A percentile compares a stretch with the other conserved stretches of the same genome.
These are phyloP conservation scores for Cubamyces lactineus DNA, from an alignment of 768 basidiomycete genomes.

Conservation along the genomic window DNA sequence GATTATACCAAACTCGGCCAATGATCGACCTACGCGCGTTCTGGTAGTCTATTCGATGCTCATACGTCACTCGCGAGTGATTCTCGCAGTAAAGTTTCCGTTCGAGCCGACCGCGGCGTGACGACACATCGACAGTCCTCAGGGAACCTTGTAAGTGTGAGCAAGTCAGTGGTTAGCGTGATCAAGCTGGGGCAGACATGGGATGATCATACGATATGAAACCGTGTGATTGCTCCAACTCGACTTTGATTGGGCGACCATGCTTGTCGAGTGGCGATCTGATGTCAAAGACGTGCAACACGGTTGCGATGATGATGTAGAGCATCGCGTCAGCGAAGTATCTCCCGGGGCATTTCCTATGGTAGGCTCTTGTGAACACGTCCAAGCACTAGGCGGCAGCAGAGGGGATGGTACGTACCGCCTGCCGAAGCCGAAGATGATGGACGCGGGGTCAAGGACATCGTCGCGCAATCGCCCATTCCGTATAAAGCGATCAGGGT, in stretches of 20 bases:
- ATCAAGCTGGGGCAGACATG: no score
- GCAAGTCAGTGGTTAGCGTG: no score
- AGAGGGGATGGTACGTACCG: conserved; percentile 9
- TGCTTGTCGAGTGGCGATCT: conserved; percentile 13
- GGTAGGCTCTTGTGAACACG: no score
- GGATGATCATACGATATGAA: conserved; percentile 6
- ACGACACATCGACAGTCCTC: conserved; percentile 9
- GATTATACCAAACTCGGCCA: no score
- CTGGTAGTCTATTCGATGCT: no score
- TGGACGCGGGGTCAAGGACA: conserved; percentile 13
- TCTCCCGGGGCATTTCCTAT: conserved; percentile 25
- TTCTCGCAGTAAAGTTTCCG: background rate
- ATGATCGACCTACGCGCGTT: no score
- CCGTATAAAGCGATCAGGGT: conserved; percentile 73
- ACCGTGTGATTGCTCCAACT: background rate
- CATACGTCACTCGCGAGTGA: no score
- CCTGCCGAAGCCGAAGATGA: conserved; percentile 34
- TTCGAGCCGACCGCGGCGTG: conserved; percentile 1
- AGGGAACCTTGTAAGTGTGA: conserved; percentile 3
- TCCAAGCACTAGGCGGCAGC: no score
- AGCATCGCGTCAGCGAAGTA: conserved; percentile 17
- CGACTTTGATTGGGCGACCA: background rate
- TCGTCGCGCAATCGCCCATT: conserved; percentile 68
- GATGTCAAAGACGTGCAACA: conserved; percentile 27
- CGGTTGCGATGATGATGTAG: conserved; percentile 20